Evolutionary conservation across 495 filamentous ascomycete species (phyloP), one percentile per base, ranked within the genome.

Genomic region (Hamigera avellanea): DNA sequence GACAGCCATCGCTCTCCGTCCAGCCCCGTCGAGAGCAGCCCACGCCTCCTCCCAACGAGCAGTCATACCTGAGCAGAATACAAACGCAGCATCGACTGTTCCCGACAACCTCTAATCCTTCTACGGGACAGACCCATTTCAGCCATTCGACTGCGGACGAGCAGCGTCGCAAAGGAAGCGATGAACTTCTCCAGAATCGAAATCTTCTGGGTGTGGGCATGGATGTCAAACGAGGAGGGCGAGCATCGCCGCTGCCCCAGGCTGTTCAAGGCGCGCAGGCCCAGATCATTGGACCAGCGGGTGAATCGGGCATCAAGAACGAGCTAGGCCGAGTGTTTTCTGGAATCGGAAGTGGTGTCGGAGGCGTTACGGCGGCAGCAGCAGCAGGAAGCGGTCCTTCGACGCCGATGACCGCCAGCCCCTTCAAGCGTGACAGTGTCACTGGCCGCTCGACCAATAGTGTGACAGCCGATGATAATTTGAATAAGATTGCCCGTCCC

Each of bases 321-420:
- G 87, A 93, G 48, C 82, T 94, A 51, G 86, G 86, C 7, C 75
- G 83, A 19, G 89, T 94, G 63, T 95, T 94, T 59, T 81, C 83
- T 2, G 87, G 87, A 14, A 81, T 95, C 46, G 86, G 87, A 26
- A 88, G 80, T 56, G 87, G 86, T 28, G 78, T 88, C 5, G 78
- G 83, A 19, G 75, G 71, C 30, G 69, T 75, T 29, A 67, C 70
- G 0, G 67, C 70, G 9, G 66, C 70, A 3, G 46, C 69, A 7
- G 68, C 61, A 7, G 67, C 61, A 7, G 66, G 58, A 31, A 76
- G 69, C 44, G 70, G 71, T 4, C 62, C 59, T 5, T 65, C 69
- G 1, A 78, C 75, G 4, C 73, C 76, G 0, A 67, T 73, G 33
- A 62, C 61, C 14, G 44, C 65, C 10, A 80, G 74, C 44, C 76